A percentile compares a stretch with the other conserved stretches of the same genome.
phyloP scores from a whole-genome alignment of 1,284 basidiomycete genomes.

The Malassezia arunalokei region DNA sequence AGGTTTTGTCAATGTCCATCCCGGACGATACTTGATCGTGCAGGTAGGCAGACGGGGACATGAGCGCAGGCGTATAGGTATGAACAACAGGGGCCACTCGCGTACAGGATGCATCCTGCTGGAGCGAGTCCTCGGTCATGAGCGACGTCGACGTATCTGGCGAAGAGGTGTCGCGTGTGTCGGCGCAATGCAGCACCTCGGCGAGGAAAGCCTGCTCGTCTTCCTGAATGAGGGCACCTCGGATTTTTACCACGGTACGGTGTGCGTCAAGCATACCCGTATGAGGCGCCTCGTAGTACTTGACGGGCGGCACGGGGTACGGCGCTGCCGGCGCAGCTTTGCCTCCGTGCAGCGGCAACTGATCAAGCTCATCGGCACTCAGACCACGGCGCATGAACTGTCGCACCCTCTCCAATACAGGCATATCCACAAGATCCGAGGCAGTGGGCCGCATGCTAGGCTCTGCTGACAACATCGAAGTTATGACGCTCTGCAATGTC shows the following conservation, averaged over 20 bases:
- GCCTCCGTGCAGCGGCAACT: conserved; percentile 25
- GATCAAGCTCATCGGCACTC: conserved; percentile 33
- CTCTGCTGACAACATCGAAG: conserved; percentile 23
- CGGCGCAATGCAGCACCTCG: conserved; percentile 24
- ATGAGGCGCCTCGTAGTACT: conserved; percentile 10
- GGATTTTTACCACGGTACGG: conserved; percentile 24
- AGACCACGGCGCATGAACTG: conserved; percentile 29
- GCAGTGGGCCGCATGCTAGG: conserved; percentile 27
- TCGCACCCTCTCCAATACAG: conserved; percentile 27
- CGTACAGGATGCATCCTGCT: background rate
- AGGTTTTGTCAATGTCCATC: conserved; percentile 13
- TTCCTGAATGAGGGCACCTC: conserved; percentile 41
- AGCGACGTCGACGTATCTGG: conserved; percentile 15
- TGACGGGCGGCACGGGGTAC: conserved; percentile 10
- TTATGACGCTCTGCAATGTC: conserved; percentile 33
- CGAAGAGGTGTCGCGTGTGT: background rate
- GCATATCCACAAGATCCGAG: conserved; percentile 25
- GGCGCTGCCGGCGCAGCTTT: conserved; percentile 1
- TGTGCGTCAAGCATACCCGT: conserved; percentile 6
- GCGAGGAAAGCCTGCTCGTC: conserved; percentile 31
- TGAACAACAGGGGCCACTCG: background rate
- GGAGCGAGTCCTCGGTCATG: conserved; percentile 14
- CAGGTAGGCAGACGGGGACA: background rate
- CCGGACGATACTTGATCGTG: background rate
- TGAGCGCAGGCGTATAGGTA: background rate